Percentiles rank a stretch among this genome's conserved stretches.
phyloP scores from a whole-genome alignment of 1,284 basidiomycete genomes.

The Uromyces viciae-fabae region DNA sequence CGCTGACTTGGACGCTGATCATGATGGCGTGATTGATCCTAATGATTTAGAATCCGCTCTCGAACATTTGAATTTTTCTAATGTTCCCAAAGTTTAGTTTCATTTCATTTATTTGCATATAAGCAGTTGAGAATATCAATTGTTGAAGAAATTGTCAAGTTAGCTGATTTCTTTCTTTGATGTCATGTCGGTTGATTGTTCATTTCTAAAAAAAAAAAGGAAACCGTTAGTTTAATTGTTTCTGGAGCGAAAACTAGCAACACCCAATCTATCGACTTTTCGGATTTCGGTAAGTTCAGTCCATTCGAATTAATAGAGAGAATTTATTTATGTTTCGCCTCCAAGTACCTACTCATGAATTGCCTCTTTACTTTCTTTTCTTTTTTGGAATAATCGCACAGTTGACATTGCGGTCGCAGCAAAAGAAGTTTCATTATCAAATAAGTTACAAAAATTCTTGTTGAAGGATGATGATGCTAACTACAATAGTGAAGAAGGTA shows the following conservation, averaged over 20 bases:
- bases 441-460: conserved; percentile 37
- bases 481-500: no score
- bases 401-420: conserved; percentile 41
- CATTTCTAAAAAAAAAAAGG: conserved; percentile 12
- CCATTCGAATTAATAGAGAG: no score
- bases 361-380: background rate
- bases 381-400: background rate
- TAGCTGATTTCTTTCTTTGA: no score
- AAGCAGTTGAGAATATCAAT: no score
- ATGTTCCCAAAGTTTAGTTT: conserved; percentile 31
- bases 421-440: conserved; percentile 44
- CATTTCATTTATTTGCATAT: background rate
- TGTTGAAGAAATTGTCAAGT: no score
- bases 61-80: conserved; percentile 37
- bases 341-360: background rate
- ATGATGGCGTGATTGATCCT: conserved; percentile 33
- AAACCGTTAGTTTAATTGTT: conserved; percentile 35
- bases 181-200: no score
- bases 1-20: conserved; percentile 34
- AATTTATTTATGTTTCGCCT: background rate
- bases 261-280: conserved; percentile 36
- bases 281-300: conserved; percentile 45
- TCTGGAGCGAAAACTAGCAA: conserved; percentile 29
- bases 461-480: background rate
- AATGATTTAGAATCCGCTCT: conserved; percentile 35